Base-by-base conservation (phyloP, 1,284 basidiomycete genomes). In the Serendipita sp. region DNA sequence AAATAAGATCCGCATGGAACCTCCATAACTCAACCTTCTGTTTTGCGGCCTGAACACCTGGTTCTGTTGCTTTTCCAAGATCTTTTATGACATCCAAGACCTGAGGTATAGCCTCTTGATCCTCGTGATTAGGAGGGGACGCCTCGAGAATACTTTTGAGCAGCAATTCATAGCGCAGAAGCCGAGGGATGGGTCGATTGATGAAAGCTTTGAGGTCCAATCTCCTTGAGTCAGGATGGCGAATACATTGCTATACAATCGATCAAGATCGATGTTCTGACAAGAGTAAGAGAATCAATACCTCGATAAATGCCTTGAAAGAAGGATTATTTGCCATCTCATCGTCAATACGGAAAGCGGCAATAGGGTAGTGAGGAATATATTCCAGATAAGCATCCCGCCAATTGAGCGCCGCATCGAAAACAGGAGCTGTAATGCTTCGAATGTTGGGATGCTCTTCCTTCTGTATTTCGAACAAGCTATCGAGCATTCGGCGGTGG, bases 331-430 rank as follows among this genome's bases (percentile, higher is more conserved):
- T 84, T 30, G 77, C 80, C 75, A 85, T 84, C 75, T 98, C 95
- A 60, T 93, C 87, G 64, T 93, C 91, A 63, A 98, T 88, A 63
- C 88, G 80, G 71, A 91, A 93, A 42, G 88, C 89, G 3, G 94
- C 93, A 62, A 96, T 90, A 0, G 95, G 94, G 71, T 96, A 96
- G 73, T 94, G 88, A 3, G 91, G 87, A 50, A 93, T 87, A 69
- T 96, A 98, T 68, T 91, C 85, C 79, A 91, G 83, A 72, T 99
- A 99, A 13, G 90, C 90, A 61, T 93, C 88, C 10, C 88, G 82
- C 81, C 95, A 98, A 71, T 94, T 91, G 64, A 98, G 78, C 2
- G 91, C 91, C 0, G 93, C 91, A 69, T 92, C 86, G 62, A 93
- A 84, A 55, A 98, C 79, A 1, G 92, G 80, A 61, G 93, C 92